Percentiles rank a stretch among this genome's conserved stretches.
Conservation (phyloP, 495 filamentous ascomycete genomes). For the Xylaria sp. region DNA sequence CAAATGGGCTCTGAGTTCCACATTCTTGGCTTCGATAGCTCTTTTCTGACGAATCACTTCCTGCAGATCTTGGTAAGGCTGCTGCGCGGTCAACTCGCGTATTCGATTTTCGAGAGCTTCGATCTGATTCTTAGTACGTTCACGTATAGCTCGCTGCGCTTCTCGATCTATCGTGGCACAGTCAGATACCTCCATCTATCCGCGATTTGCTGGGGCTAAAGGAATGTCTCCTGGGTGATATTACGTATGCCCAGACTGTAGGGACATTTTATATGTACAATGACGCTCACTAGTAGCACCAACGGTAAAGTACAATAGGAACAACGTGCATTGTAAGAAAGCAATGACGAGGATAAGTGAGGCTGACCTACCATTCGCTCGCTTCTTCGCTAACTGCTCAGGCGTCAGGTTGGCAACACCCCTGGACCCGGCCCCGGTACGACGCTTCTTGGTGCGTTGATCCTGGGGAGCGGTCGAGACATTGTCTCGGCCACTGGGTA, state of each 20-base stretch:
- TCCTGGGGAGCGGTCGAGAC: constrained; percentile 30
- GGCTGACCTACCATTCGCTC: constrained; percentile 68
- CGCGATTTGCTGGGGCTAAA: neutral
- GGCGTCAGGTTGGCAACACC: constrained; percentile 74
- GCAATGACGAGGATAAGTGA: constrained; percentile 4
- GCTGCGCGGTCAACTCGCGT: constrained; percentile 63
- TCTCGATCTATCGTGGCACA: constrained; percentile 63
- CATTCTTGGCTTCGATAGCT: constrained; percentile 72
- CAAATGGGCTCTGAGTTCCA: constrained; percentile 68
- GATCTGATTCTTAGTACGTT: constrained; percentile 77
- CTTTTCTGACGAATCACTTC: constrained; percentile 72
- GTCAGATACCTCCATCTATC: constrained; percentile 6
- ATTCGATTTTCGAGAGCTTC: constrained; percentile 62
- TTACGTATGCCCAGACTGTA: constrained; percentile 22
- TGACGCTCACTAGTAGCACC: neutral
- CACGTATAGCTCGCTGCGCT: constrained; percentile 81
- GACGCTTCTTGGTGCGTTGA: constrained; percentile 46
- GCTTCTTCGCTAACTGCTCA: constrained; percentile 75
- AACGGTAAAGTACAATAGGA: neutral
- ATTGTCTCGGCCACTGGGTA: constrained; percentile 18
- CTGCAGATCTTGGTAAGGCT: constrained; percentile 82
- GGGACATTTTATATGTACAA: neutral
- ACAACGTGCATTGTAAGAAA: neutral
- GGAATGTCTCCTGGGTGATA: constrained; percentile 15
- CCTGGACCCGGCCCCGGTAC: constrained; percentile 52